Evolutionary conservation across 2,329 filamentous ascomycete genomes (phyloP), one percentile per base, ranked within the genome.

Genomic region (Penicillium glabrum): DNA sequence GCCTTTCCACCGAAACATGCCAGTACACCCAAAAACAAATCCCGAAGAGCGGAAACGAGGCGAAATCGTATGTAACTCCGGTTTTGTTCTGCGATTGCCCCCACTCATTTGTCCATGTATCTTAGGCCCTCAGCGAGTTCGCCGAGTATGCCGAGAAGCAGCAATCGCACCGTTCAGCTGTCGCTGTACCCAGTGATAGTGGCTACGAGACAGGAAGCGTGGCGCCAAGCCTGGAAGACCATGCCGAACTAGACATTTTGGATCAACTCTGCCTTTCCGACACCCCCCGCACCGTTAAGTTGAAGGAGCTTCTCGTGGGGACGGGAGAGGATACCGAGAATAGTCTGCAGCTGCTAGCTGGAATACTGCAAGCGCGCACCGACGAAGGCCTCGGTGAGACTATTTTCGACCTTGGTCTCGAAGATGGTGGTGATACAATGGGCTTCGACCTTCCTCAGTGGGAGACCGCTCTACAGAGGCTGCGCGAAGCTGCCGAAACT

Each of bases 91-190:
- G 8, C 16, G 31, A 4, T 19, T 21, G 31, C 45, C 26, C 39
- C 16, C 26, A 21, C 4, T 45, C 43, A 27, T 39, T n/a, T 53
- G 60, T 64, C 61, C 54, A 56, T 50, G 26, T 35, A 47, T 45
- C 29, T 33, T 54, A 87, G 85, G 93, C 93, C 13, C 83, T 99
- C 54, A 95, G 90, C 79, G 95, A 98, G 68, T 99, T 99, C 73
- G 92, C 93, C 74, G 95, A 99, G 69, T 98, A 97, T 69, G 95
- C 97, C 63, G 92, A 98, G 75, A 89, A 92, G 73, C 93, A 98
- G 73, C 95, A 98, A 75, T 87, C 87, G 24, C 72, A 69, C 26
- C 75, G 76, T 43, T 68, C 71, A 14, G 65, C 61, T 46, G 76
- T 75, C 43, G 62, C 72, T 10, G 67, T 72, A 13, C 72, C 74